These are phyloP conservation scores for Vigna nakashimae DNA, from an alignment of 306 rosid species.

Conservation along the genomic window DNA sequence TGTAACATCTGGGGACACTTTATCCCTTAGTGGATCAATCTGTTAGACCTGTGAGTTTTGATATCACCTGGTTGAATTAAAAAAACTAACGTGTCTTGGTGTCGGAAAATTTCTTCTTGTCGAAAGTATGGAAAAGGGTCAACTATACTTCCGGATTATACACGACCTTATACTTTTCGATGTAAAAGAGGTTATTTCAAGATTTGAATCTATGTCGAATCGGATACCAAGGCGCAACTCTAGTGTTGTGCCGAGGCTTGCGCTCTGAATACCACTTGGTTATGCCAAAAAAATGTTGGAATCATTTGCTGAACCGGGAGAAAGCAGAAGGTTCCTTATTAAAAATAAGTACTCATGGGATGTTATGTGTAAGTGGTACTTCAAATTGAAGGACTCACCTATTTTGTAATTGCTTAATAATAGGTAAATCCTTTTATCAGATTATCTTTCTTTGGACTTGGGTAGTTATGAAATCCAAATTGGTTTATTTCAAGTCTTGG, in stretches of 20 bases:
- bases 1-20: neutral
- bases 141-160: too few relatives aligned
- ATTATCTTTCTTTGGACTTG: slow-evolving; percentile 8
- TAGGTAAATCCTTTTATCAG: neutral
- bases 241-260: neutral
- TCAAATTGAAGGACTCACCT: neutral
- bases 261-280: neutral
- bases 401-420: neutral
- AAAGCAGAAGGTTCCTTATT: neutral
- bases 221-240: neutral
- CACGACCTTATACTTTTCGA: neutral
- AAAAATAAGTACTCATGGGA: neutral
- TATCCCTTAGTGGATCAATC: neutral
- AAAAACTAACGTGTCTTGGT: neutral
- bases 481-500: neutral
- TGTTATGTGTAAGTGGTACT: neutral
- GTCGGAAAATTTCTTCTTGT: neutral
- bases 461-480: slow-evolving; percentile 27
- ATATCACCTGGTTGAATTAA: neutral
- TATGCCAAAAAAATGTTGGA: neutral
- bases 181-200: neutral
- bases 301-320: neutral
- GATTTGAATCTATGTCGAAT: neutral
- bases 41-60: neutral
- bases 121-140: neutral